Base-by-base conservation (phyloP, 768 basidiomycete genomes). In the Leccinum rimulosum region DNA sequence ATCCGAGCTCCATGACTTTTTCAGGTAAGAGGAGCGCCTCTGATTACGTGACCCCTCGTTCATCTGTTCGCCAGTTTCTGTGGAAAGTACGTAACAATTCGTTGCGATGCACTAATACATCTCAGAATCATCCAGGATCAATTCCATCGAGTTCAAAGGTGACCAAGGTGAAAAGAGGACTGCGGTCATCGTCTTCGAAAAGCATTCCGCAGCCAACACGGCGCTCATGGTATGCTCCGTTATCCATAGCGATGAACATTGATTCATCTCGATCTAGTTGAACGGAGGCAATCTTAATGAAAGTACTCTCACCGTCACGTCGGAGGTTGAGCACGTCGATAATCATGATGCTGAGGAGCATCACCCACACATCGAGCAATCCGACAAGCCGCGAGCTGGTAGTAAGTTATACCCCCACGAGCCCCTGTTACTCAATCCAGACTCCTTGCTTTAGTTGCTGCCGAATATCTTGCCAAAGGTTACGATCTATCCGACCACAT, bases 401-500 rank as follows among this genome's bases (percentile, higher is more conserved):
- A 92, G 89, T 91, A 65, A 66, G 86, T 75, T 6, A 1, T 17
- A 1, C 19, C 38, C 12, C 38, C 14, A 14, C 12, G 22, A 36
- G 17, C 12, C 31, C 31, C 56, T 33, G 14, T 9, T 3, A 33
- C 53, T 27, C 6, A 19, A 36, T 58, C 38, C 57, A 19, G 66
- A 19, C 43, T 27, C 36, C 15, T 4, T 45, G 3, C 61, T 58
- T 61, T 69, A 85, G 93, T 97, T 67, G 89, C 91, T 28, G 95
- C 96, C 30, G 96, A 98, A 73, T 93, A 95, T 73, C 83, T 99
- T 49, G 93, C 96, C 2, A 86, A 84, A 68, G 97, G 96, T 2
- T 98, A 98, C 76, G 68, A 68, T 53, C 81, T 98, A 28, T 85
- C 86, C 17, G 95, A 98, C 69, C 69, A 79, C 51, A 82, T 95